A percentile compares a stretch with the other conserved stretches of the same genome.
Conservation (phyloP, 306 rosid species). For the Astragalus membranaceus region DNA sequence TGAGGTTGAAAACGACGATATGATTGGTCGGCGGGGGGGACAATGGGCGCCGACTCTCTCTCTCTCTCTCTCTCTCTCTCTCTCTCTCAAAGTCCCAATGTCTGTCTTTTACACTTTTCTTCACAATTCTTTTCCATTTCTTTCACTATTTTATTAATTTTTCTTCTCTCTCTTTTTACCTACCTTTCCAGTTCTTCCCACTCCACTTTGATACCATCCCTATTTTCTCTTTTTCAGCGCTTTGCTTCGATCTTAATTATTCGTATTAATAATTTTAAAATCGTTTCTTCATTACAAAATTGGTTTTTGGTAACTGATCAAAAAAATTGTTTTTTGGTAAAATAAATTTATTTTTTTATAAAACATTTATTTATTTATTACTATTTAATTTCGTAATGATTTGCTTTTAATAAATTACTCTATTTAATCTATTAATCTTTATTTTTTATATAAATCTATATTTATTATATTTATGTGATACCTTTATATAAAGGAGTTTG, state of each 20-base stretch:
- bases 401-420: no score
- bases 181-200: neutral
- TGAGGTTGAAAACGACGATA: slow-evolving; percentile 38
- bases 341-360: no score
- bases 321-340: no score
- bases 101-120: neutral
- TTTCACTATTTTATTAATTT: neutral
- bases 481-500: no score
- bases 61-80: slow-evolving; percentile 41
- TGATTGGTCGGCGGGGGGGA: slow-evolving; percentile 76
- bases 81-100: slow-evolving; percentile 28
- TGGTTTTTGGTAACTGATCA: no score
- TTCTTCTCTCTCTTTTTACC: neutral
- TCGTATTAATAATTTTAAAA: neutral
- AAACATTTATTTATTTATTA: no score
- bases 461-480: no score
- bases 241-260: no score
- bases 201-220: neutral
- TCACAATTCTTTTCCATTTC: neutral
- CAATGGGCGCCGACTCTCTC: slow-evolving; percentile 66
- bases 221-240: neutral
- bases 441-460: no score
- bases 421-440: no score
- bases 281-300: no score
- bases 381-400: no score